Percentiles rank a stretch among this genome's conserved stretches.
Evolutionary conservation across 495 filamentous ascomycete species (phyloP).

Genomic region (Trichoderma asperelloides): DNA sequence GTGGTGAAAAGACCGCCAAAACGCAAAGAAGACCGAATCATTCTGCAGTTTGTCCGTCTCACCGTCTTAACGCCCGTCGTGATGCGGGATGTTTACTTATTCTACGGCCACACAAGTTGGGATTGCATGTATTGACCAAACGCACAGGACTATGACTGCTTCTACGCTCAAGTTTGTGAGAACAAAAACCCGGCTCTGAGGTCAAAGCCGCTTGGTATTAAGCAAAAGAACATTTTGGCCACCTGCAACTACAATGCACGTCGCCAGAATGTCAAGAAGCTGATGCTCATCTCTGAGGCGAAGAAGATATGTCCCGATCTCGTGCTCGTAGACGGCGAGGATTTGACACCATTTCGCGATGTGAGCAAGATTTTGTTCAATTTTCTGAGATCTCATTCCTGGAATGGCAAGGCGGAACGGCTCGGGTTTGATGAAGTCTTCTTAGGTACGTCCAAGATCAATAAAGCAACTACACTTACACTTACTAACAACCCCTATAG

Average conservation of each 20-base stretch:
- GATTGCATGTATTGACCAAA: background rate
- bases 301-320: slow-evolving; percentile 74
- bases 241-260: slow-evolving; percentile 94
- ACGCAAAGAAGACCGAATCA: slow-evolving; percentile 57
- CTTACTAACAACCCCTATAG: slow-evolving; percentile 19
- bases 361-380: slow-evolving; percentile 71
- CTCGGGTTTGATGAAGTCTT: slow-evolving; percentile 81
- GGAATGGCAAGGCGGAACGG: slow-evolving; percentile 66
- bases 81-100: background rate
- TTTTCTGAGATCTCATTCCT: slow-evolving; percentile 59
- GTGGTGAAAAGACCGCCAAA: slow-evolving; percentile 25
- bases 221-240: slow-evolving; percentile 79
- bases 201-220: slow-evolving; percentile 53
- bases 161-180: slow-evolving; percentile 88
- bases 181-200: slow-evolving; percentile 66
- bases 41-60: slow-evolving; percentile 67
- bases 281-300: slow-evolving; percentile 75
- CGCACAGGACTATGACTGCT: slow-evolving; percentile 77
- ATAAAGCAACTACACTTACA: slow-evolving; percentile 26
- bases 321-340: slow-evolving; percentile 77
- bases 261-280: slow-evolving; percentile 64
- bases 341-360: slow-evolving; percentile 76
- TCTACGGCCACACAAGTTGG: background rate
- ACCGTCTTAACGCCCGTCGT: background rate
- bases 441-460: slow-evolving; percentile 16